Evolutionary conservation across 2,329 filamentous ascomycete genomes (phyloP).

Genomic region (Arthrobotrys musiformis): DNA sequence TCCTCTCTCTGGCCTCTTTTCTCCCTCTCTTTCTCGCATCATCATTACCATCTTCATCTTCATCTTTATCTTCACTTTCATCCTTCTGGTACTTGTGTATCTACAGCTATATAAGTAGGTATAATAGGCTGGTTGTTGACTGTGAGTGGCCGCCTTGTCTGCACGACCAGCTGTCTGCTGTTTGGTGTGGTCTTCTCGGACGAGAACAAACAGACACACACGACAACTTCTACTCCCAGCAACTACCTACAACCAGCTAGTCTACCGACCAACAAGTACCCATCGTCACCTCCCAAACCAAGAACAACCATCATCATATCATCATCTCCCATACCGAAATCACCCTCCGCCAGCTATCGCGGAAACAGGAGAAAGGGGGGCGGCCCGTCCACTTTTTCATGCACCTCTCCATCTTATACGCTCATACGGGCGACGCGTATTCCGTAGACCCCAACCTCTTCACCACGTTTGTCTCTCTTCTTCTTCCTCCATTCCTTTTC

Average conservation of each 20-base stretch:
- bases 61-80: not conserved
- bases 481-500: not conserved
- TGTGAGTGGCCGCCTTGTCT: no score
- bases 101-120: no score
- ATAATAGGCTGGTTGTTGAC: no score
- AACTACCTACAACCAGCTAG: no score
- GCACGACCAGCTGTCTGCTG: no score
- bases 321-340: not conserved
- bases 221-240: no score
- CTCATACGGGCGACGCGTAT: slow-evolving; percentile 58
- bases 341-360: not conserved
- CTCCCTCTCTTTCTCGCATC: not conserved
- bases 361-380: not conserved
- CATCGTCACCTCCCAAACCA: no score
- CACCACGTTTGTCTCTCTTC: slow-evolving; percentile 55
- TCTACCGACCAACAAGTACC: not conserved
- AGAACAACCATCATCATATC: not conserved
- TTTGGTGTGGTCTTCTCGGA: no score
- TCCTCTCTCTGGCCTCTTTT: not conserved
- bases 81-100: no score
- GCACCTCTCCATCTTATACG: slow-evolving; percentile 58
- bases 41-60: not conserved
- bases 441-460: slow-evolving; percentile 58
- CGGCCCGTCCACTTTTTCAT: slow-evolving; percentile 54
- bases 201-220: slow-evolving; percentile 7